Base-by-base conservation (phyloP, 805 yeast genomes). In the Brettanomyces sp. region DNA sequence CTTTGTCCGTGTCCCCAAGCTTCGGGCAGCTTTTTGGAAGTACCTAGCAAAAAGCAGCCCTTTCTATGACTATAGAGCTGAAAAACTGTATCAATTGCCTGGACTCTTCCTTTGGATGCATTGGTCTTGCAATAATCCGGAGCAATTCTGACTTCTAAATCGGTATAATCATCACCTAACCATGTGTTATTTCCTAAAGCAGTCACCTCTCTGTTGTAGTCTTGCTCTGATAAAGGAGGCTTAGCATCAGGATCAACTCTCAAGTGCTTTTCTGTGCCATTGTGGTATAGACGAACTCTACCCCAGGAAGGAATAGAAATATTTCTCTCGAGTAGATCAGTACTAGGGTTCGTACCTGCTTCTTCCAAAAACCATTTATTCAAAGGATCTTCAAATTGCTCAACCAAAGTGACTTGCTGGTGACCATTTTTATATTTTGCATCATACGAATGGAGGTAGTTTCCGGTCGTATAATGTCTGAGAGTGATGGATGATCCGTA, bases 211-310 rank as follows among this genome's bases (percentile, higher is more conserved):
- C 74, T 76, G 58, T 89, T 82, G 63, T 91, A 90, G 47, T 93
- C 98, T 57, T 87, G 93, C 58, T 87, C 95, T 8, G 91, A 77
- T 25, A 89, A 77, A 8, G 96, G 96, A 3, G 98, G 96, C 49
- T 90, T 78, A 4, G 43, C 56, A 49, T 85, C 85, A 51, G 73
- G 79, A 43, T 60, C 56, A 22, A 88, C 84, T 52, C 80, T 80
- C 44, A 93, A 64, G 41, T 85, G 77, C 50, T 79, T 78, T 13
- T 81, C 76, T 1, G 97, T 84, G 2, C 55, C 49, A 47, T 72
- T 70, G 61, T 93, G 98, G 67, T 76, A 78, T n/a, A 93, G 60
- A 48, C 83, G 72, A 8, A 35, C 13, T 28, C 11, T 28, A 9
- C 32, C 32, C 32, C 32, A 28, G 11, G 32, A 28, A 28, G 32